phyloP scores from a whole-genome alignment of 352 stramenopile species.

The Halophytophthora batemanensis region DNA sequence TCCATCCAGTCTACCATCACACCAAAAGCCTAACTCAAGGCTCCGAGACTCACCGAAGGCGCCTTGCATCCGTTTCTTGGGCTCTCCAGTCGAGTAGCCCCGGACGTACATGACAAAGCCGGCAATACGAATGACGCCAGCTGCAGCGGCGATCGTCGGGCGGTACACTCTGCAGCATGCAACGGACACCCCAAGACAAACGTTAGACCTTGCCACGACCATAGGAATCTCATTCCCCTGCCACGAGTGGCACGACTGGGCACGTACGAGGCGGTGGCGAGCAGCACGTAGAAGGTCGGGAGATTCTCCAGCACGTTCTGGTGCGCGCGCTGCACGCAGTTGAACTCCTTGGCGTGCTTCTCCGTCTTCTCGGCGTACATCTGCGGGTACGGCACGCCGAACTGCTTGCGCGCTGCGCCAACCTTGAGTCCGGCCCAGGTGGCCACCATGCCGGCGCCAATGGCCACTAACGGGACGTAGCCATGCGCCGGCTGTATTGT shows the following conservation, averaged over 20 bases:
- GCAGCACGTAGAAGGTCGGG: constrained; percentile 33
- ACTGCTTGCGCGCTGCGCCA: constrained; percentile 56
- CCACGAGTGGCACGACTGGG: no score
- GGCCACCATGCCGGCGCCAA: constrained; percentile 52
- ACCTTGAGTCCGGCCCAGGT: constrained; percentile 62
- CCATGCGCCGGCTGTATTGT: constrained; percentile 60
- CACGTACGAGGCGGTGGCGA: constrained; percentile 40
- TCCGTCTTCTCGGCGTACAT: constrained; percentile 69
- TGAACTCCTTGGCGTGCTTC: constrained; percentile 71
- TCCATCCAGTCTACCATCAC: neutral
- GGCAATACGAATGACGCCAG: constrained; percentile 29
- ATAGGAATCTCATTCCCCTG: neutral
- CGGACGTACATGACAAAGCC: constrained; percentile 48
- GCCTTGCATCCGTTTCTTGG: constrained; percentile 32
- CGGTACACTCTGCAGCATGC: constrained; percentile 31
- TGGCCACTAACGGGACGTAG: constrained; percentile 54
- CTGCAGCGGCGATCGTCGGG: constrained; percentile 31
- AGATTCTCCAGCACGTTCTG: constrained; percentile 81
- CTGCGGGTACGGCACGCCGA: constrained; percentile 56
- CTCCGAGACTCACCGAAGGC: constrained; percentile 32
- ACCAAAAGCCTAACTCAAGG: neutral
- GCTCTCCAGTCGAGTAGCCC: constrained; percentile 36
- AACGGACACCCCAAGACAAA: constrained; percentile 3
- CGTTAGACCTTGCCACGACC: neutral
- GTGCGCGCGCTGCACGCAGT: constrained; percentile 80